These are phyloP conservation scores for Rhodotorula sp. DNA, from an alignment of 1,284 basidiomycete species.

Conservation along the genomic window DNA sequence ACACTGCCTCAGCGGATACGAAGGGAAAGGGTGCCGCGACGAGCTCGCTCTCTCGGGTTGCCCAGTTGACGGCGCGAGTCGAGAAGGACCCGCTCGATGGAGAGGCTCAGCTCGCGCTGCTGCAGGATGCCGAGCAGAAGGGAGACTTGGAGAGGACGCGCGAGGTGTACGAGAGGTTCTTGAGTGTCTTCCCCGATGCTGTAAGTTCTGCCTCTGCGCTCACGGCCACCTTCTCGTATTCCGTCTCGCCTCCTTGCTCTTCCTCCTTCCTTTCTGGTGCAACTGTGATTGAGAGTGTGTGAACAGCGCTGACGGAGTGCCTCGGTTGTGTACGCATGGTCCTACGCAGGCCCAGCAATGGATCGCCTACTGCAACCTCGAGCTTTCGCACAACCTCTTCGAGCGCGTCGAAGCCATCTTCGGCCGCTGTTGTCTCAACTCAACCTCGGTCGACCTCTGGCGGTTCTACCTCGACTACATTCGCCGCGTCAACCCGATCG, in stretches of 20 bases:
- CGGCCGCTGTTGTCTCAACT: constrained; percentile 73
- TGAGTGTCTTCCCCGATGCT: constrained; percentile 74
- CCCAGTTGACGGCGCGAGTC: constrained; percentile 44
- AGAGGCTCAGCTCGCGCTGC: constrained; percentile 65
- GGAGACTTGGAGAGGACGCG: constrained; percentile 67
- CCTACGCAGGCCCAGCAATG: constrained; percentile 49
- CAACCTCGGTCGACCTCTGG: constrained; percentile 82
- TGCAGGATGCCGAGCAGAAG: constrained; percentile 64
- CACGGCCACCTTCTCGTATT: not conserved
- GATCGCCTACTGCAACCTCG: constrained; percentile 54
- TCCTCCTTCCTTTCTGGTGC: not conserved
- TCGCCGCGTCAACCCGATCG: constrained; percentile 58
- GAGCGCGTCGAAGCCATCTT: constrained; percentile 73
- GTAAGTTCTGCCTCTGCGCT: constrained; percentile 52
- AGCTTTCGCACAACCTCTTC: constrained; percentile 68
- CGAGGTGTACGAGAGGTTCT: constrained; percentile 67
- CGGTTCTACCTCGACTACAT: constrained; percentile 80
- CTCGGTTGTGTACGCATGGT: not conserved
- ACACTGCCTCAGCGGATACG: too few species aligned
- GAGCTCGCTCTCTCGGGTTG: constrained; percentile 40
- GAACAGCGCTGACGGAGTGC: not conserved
- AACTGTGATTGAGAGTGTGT: not conserved
- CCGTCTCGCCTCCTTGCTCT: not conserved
- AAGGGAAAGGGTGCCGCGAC: not conserved
- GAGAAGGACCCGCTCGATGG: constrained; percentile 61